These are phyloP conservation scores for Linum tenue DNA, from an alignment of 345 rosid genomes.

Conservation along the genomic window DNA sequence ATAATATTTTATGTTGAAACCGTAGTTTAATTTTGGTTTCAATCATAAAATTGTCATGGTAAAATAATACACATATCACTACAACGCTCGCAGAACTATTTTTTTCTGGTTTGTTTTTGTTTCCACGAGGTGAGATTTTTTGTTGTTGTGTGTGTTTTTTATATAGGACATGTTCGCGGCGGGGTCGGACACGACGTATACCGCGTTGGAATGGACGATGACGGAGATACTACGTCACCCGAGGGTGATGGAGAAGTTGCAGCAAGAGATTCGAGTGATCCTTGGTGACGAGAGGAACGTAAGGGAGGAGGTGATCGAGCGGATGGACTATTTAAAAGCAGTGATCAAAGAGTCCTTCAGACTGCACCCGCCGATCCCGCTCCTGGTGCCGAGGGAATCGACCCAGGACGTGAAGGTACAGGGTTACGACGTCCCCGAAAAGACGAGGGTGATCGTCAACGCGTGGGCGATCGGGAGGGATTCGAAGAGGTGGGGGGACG, in stretches of 20 bases:
- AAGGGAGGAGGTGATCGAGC: not conserved
- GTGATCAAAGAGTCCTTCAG: not conserved
- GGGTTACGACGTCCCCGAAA: not conserved
- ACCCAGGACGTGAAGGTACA: not conserved
- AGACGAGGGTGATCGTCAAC: slow-evolving; percentile 1
- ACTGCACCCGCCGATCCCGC: not conserved
- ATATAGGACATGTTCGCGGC: slow-evolving; percentile 3
- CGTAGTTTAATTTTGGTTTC: too few species aligned
- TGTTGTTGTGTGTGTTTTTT: too few species aligned
- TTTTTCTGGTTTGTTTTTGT: too few species aligned
- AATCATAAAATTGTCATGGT: too few species aligned
- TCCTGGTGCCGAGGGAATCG: not conserved
- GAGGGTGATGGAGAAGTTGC: not conserved
- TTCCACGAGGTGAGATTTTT: too few species aligned
- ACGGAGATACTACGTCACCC: not conserved
- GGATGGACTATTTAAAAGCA: not conserved
- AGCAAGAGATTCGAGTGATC: not conserved
- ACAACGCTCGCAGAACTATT: too few species aligned
- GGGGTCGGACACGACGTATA: not conserved
- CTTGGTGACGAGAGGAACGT: not conserved
- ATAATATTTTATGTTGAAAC: too few species aligned
- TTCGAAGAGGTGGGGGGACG: not conserved
- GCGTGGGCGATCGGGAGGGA: slow-evolving; percentile 2
- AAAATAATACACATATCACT: too few species aligned
- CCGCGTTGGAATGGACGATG: not conserved